Percentiles rank a stretch among this genome's conserved stretches.
These are phyloP conservation scores for Acanthamoeba polyphaga DNA, from an alignment of 208 protist species.

Conservation along the genomic window DNA sequence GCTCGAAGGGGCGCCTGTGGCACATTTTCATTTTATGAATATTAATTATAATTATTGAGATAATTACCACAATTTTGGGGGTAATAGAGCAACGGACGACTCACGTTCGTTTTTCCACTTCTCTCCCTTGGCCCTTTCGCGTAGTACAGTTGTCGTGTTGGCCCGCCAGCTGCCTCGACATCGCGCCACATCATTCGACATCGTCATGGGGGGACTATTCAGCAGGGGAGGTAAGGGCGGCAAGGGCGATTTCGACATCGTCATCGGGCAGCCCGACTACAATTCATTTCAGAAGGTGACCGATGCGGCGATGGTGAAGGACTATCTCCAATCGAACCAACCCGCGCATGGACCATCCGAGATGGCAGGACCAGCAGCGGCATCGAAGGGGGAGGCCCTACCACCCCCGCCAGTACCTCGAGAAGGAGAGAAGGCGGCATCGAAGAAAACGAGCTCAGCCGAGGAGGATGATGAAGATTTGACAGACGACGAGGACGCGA, in stretches of 20 bases:
- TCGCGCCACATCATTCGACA: neutral
- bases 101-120: too few relatives aligned
- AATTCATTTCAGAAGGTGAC: slow-evolving; percentile 37
- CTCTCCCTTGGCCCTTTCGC: too few relatives aligned
- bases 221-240: slow-evolving; percentile 8
- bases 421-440: slow-evolving; percentile 25
- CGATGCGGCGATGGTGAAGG: neutral
- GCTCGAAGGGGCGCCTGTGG: too few relatives aligned
- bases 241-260: slow-evolving; percentile 55
- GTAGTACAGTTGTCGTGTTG: neutral
- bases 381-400: neutral
- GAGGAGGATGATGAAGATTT: neutral
- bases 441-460: neutral
- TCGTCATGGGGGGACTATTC: neutral
- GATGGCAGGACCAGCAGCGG: neutral
- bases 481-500: neutral
- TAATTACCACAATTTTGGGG: too few relatives aligned
- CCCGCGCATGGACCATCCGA: neutral
- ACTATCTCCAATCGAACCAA: neutral
- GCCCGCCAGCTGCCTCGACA: neutral
- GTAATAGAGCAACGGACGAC: too few relatives aligned
- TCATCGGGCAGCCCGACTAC: slow-evolving; percentile 41
- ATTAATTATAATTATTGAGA: too few relatives aligned
- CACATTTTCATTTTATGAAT: too few relatives aligned
- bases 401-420: neutral